phyloP scores from a whole-genome alignment of 768 basidiomycete species.

The Tricholoma sp. region DNA sequence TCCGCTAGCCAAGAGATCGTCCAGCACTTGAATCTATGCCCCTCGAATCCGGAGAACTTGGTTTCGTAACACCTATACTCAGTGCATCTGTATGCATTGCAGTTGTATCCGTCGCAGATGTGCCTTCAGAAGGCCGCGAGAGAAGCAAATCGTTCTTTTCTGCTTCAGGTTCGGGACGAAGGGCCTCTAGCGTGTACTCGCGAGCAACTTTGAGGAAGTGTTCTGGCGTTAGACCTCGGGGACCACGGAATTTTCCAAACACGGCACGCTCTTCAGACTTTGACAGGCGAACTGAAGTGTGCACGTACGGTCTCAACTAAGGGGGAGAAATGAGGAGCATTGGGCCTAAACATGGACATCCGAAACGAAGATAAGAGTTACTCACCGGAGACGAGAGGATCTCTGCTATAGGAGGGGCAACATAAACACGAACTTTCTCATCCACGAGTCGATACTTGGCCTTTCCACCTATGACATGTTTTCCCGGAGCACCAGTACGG shows the following conservation, averaged over 20 bases:
- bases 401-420: constrained; percentile 70
- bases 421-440: constrained; percentile 77
- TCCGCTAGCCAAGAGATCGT: neutral
- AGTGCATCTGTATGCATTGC: neutral
- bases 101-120: neutral
- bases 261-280: constrained; percentile 28
- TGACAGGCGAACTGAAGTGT: constrained; percentile 36
- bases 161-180: neutral
- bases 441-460: constrained; percentile 80
- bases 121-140: neutral
- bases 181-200: constrained; percentile 8
- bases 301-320: constrained; percentile 72
- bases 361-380: constrained; percentile 4
- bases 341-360: neutral
- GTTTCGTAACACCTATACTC: neutral
- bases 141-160: neutral
- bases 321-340: neutral
- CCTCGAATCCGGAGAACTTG: neutral
- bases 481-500: constrained; percentile 85
- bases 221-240: constrained; percentile 36
- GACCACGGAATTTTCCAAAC: constrained; percentile 32
- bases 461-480: constrained; percentile 72
- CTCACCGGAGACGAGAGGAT: constrained; percentile 56
- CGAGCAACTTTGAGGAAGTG: constrained; percentile 39
- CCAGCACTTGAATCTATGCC: too few species aligned